phyloP scores from a whole-genome alignment of 768 basidiomycete genomes.

The Hygrocybe coccinea region DNA sequence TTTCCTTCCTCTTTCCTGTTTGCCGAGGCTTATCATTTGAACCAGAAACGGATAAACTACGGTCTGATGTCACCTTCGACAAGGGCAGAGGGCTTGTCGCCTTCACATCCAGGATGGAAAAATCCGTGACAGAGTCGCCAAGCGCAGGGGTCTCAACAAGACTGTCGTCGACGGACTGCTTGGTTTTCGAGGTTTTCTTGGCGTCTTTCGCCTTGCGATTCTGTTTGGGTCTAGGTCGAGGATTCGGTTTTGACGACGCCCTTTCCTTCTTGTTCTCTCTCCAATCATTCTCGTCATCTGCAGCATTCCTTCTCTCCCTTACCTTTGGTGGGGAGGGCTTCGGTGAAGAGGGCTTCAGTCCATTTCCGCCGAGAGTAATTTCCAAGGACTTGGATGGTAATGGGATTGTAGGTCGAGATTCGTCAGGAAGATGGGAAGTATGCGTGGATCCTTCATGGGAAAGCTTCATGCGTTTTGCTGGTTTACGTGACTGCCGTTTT shows the following conservation, averaged over 20 bases:
- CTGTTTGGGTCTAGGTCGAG: slow-evolving; percentile 11
- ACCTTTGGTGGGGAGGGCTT: background rate
- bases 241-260: background rate
- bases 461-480: slow-evolving; percentile 12
- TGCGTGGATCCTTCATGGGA: slow-evolving; percentile 15
- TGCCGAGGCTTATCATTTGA: too few relatives aligned
- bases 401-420: too few relatives aligned
- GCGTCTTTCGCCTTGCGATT: slow-evolving; percentile 17
- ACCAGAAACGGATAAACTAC: too few relatives aligned
- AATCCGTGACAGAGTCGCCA: too few relatives aligned
- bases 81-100: too few relatives aligned
- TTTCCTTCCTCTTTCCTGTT: background rate
- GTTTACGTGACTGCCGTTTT: slow-evolving; percentile 19
- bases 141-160: too few relatives aligned
- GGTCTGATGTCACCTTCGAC: too few relatives aligned
- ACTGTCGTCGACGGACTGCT: background rate
- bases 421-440: too few relatives aligned
- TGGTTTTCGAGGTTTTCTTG: background rate
- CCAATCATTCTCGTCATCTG: background rate
- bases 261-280: background rate
- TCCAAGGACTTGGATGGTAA: background rate
- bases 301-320: background rate
- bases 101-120: too few relatives aligned
- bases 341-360: slow-evolving; percentile 8
- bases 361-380: background rate